Conservation (phyloP, 495 filamentous ascomycete species). For the Friedmanniomyces simplex region DNA sequence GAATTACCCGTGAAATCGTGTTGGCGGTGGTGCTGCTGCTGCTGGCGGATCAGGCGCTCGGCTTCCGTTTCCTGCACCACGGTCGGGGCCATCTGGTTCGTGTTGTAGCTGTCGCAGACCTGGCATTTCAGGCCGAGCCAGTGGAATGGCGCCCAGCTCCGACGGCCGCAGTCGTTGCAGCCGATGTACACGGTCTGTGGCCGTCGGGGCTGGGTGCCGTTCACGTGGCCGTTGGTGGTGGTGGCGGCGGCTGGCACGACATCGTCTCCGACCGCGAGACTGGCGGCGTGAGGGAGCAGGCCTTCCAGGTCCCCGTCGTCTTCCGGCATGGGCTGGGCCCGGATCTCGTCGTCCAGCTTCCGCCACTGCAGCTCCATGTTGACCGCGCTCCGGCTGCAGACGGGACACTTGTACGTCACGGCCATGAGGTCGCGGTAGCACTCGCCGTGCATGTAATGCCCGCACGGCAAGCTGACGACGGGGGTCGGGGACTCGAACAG, state of each 20-base stretch:
- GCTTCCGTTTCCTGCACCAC: constrained; percentile 25
- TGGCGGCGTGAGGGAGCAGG: constrained; percentile 5
- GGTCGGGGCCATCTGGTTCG: constrained; percentile 31
- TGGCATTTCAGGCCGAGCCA: constrained; percentile 91
- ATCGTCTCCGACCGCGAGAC: not conserved
- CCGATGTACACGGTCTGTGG: constrained; percentile 52
- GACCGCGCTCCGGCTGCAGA: constrained; percentile 82
- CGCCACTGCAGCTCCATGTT: constrained; percentile 97
- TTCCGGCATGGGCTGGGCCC: constrained; percentile 79
- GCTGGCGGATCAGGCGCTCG: constrained; percentile 22
- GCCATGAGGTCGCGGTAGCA: constrained; percentile 81
- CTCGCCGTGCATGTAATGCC: constrained; percentile 83
- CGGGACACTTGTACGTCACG: constrained; percentile 83
- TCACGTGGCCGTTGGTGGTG: not conserved
- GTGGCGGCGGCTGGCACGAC: not conserved
- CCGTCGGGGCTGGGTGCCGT: constrained; percentile 34
- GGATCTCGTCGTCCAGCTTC: constrained; percentile 74
- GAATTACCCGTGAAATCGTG: constrained; percentile 16
- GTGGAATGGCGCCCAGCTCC: constrained; percentile 76
- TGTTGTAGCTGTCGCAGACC: constrained; percentile 44
- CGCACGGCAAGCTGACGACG: constrained; percentile 91
- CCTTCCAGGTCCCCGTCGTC: constrained; percentile 19
- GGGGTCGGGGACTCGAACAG: constrained; percentile 87
- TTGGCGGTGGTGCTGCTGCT: constrained; percentile 7
- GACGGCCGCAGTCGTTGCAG: constrained; percentile 90